Evolutionary conservation across 2,329 filamentous ascomycete species (phyloP).

Genomic region (Trichoderma koningii): DNA sequence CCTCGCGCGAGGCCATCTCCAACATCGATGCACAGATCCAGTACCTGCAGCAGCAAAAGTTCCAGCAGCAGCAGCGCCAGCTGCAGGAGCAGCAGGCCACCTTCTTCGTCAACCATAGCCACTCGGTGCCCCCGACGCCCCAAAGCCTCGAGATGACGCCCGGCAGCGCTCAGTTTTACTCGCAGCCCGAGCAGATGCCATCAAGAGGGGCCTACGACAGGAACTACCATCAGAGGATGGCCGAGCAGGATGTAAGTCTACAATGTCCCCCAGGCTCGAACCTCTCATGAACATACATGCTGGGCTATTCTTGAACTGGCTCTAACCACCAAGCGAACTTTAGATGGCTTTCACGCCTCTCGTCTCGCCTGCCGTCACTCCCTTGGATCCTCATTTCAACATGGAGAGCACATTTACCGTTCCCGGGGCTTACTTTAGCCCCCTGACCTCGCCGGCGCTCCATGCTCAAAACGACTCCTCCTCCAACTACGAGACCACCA

Average conservation of each 20-base stretch:
- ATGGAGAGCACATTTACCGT: constrained; percentile 62
- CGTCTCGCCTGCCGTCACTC: constrained; percentile 81
- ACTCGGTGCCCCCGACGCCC: constrained; percentile 74
- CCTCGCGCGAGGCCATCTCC: constrained; percentile 55
- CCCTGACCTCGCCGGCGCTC: constrained; percentile 77
- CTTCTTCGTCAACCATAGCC: constrained; percentile 57
- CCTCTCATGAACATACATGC: no score
- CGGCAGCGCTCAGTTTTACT: constrained; percentile 59
- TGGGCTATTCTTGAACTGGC: background rate
- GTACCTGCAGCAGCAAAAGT: constrained; percentile 64
- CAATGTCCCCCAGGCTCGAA: background rate
- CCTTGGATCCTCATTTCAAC: constrained; percentile 70
- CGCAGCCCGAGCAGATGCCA: constrained; percentile 54
- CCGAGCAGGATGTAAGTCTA: constrained; percentile 64
- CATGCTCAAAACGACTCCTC: constrained; percentile 66
- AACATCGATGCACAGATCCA: constrained; percentile 68
- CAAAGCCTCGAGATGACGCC: constrained; percentile 77
- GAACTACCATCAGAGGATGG: constrained; percentile 64
- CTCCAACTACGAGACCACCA: constrained; percentile 50
- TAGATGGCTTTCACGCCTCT: constrained; percentile 78
- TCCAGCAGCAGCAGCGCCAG: constrained; percentile 62
- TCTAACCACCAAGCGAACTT: background rate
- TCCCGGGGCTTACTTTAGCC: constrained; percentile 77
- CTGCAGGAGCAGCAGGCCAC: constrained; percentile 59
- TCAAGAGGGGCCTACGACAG: constrained; percentile 65